Base-by-base conservation (phyloP, 768 basidiomycete species). In the Suillus clintonianus region DNA sequence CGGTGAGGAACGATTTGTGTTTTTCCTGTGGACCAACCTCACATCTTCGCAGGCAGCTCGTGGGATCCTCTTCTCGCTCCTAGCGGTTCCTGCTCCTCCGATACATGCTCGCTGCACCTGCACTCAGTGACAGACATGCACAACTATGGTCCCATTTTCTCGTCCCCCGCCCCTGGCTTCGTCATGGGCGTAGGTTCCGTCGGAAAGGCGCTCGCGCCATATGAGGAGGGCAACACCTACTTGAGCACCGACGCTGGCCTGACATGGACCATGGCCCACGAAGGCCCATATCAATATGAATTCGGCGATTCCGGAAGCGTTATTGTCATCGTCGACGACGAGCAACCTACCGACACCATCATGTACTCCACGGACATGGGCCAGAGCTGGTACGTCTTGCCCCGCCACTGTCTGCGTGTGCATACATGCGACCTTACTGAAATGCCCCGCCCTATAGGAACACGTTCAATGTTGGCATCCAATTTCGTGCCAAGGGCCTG, bases 151-250 rank as follows among this genome's bases (percentile, higher is more conserved):
- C 89, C 93, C 19, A 84, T 98, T 39, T 99, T 99, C 78, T 97
- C 95, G 3, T 95, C 95, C 0, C 90, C 94, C 7, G 97, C 96
- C 0, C 96, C 97, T 0, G 97, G 97, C 0, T 85, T 94, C 64
- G 89, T 94, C 36, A 97, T 99, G 92, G 96, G 92, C n/a, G 94
- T 99, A 2, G 97, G 97, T 8, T 91, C 88, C 0, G 84, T 97
- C 37, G 95, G 96, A 2, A 77, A 82, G 24, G 74, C 78, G 13
- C 79, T 98, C 8, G 73, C 80, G 19, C 78, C 86, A 1, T 98
- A 98, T 69, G 87, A 91, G 50, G 89, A 97, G 45, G 89, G 92
- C 70, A 94, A 97, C 70, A 98, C 96, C 0, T 99, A 97, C 81
- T 74, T 99, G 63, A 95, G 94, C 68, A 90, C 83, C 0, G 94